Evolutionary conservation across 73 alveolate genomes (phyloP).

Genomic region (Paramecium sexaurelia): DNA sequence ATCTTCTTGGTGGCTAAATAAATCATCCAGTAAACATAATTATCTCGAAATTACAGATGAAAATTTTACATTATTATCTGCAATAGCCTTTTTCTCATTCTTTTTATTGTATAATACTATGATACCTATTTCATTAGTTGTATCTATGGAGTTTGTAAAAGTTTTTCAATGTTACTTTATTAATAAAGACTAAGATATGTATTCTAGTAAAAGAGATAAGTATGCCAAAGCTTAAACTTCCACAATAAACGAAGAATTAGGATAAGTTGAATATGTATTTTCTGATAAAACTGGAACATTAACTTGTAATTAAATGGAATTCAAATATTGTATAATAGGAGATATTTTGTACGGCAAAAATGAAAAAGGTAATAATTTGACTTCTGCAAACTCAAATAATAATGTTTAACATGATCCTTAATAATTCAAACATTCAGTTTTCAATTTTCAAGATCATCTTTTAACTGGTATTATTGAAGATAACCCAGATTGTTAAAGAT

Average conservation of each 20-base stretch:
- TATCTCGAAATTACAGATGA: not conserved
- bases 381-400: not conserved
- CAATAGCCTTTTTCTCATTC: slow-evolving; percentile 77
- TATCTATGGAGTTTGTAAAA: slow-evolving; percentile 94
- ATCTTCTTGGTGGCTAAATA: slow-evolving; percentile 57
- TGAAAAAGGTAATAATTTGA: not conserved
- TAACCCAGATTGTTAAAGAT: not conserved
- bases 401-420: not conserved
- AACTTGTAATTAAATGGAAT: slow-evolving; percentile 98
- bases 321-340: slow-evolving; percentile 84
- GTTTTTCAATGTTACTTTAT: slow-evolving; percentile 86
- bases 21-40: not conserved
- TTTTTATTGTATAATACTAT: slow-evolving; percentile 93
- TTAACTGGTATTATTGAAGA: slow-evolving; percentile 50
- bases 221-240: slow-evolving; percentile 96
- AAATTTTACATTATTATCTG: slow-evolving; percentile 43
- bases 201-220: slow-evolving; percentile 77
- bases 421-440: slow-evolving; percentile 44
- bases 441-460: slow-evolving; percentile 49
- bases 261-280: slow-evolving; percentile 98
- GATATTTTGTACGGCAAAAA: slow-evolving; percentile 49
- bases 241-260: slow-evolving; percentile 98
- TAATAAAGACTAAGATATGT: slow-evolving; percentile 82
- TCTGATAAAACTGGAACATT: slow-evolving; percentile 99
- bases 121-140: slow-evolving; percentile 97